Base-by-base conservation (phyloP, 352 stramenopile genomes). In the Phytophthora chlamydospora region DNA sequence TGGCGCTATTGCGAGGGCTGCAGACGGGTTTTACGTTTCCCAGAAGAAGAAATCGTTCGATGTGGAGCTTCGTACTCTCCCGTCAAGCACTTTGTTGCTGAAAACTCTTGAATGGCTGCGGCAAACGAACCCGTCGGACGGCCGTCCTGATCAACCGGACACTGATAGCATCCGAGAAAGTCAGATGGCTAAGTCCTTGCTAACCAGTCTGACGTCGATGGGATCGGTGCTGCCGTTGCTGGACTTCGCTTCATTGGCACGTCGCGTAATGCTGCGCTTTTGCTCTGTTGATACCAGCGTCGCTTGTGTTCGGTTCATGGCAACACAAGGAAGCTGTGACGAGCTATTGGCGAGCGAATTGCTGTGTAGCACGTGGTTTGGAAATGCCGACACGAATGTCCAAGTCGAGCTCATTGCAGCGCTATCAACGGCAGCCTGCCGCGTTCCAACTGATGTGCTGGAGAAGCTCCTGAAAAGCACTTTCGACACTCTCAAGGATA, bases 1-100 rank as follows among this genome's bases (percentile, higher is more conserved):
- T n/a, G 62, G 74, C 24, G 60, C 74, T 27, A 69, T 85, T 58
- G 67, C 76, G 42, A 59, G 58, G 17, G 32, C 52, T 2, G 43
- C 58, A 2, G 63, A 78, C 14, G 11, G 53, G 7, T 76, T 82
- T 52, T 75, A 76, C 34, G 66, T 83, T 17, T 48, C 58, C 3
- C 74, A 82, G 21, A 83, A 78, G 55, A 86, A 86, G 48, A 77
- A 80, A 60, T 64, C 50, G 27, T 76, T 86, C 5, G 68, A 86
- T n/a, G 63, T 56, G 6, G 76, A 86, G 14, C 33, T 86, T 14
- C 49, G 58, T 2, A 42, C 71, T 43, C 62, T 86, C 19, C 62
- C 76, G 10, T 21, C 55, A 6, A 73, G 44, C 11, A 55, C 45
- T 1, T 53, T 81, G 36, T 39, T 83, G 21, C 38, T 49, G 10